Base-by-base conservation (phyloP, 1,139 yeast species). In the Protomyces gravidus region DNA sequence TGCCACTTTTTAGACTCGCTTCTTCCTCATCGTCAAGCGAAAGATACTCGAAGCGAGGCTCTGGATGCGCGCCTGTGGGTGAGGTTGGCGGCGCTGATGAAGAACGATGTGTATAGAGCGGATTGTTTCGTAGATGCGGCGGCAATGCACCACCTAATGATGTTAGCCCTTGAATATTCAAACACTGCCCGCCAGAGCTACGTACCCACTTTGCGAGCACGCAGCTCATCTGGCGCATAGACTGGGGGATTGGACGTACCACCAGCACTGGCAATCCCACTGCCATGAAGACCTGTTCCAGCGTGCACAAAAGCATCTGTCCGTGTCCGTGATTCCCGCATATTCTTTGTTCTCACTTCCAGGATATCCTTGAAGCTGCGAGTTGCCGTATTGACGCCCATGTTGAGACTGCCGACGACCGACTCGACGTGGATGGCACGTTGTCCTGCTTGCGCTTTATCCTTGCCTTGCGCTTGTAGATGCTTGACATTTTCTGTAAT, bases 291-390 rank as follows among this genome's bases (percentile, higher is more conserved):
- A 17, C 42, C 9, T 30, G 61, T 39, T 36, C 53, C 53, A 30
- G 59, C 59, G 40, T 55, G 53, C 46, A 88, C 76, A 67, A 90
- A 84, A 72, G 88, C 89, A 67, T 89, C 96, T 63, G 94, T 86
- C 66, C 98, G 79, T 60, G 84, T 80, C 68, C 86, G 86, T 68
- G 86, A 84, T 60, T 86, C 83, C 66, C 89, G 78, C 73, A 92
- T 96, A 69, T 86, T 83, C 61, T 82, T 81, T 67, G 94, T 96
- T 67, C 98, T 81, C 32, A 84, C 81, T 70, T 89, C 97, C 65
- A 92, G 77, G 19, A 92, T 97, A 62, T 78, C 83, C 65, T 89
- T 87, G 73, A 94, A 92, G 68, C 88, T 94, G 30, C 96, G 95
- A 63, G 96, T 86, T 56, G 92, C 88, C 68, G 90, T 89, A 67